Conservation (phyloP, 805 yeast genomes). For the Metschnikowia chrysomelidarum region DNA sequence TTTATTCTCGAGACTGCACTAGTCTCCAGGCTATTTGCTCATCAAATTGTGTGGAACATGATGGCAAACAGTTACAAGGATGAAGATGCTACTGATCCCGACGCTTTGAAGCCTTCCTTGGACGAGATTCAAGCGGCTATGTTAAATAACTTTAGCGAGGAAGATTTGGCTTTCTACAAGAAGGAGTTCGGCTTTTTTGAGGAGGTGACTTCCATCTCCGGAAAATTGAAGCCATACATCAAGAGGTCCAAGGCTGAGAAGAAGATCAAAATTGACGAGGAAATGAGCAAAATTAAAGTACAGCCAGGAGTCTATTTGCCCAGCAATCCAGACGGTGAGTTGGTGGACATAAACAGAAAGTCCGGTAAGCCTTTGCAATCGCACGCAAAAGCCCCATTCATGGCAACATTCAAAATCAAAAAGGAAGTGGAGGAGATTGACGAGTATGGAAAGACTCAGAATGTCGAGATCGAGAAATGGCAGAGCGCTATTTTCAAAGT, state of each 20-base stretch:
- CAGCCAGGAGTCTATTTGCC: conserved; percentile 89
- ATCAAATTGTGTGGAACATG: conserved; percentile 98
- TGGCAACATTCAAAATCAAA: conserved; percentile 90
- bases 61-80: conserved; percentile 88
- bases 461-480: conserved; percentile 63
- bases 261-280: conserved; percentile 94
- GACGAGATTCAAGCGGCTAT: conserved; percentile 70
- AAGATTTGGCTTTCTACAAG: conserved; percentile 67
- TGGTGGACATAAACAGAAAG: conserved; percentile 84
- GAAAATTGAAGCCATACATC: conserved; percentile 91
- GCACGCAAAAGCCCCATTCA: conserved; percentile 97
- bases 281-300: conserved; percentile 75
- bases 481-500: conserved; percentile 97
- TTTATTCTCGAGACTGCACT: conserved; percentile 90
- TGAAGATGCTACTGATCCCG: conserved; percentile 81
- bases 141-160: conserved; percentile 56
- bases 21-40: conserved; percentile 88
- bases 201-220: conserved; percentile 91
- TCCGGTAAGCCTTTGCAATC: conserved; percentile 95
- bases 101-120: conserved; percentile 75
- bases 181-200: conserved; percentile 86
- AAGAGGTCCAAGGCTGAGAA: conserved; percentile 94
- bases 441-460: conserved; percentile 32
- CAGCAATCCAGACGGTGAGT: conserved; percentile 94
- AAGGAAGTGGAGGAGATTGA: conserved; percentile 50